Base-by-base conservation (phyloP, 1,284 basidiomycete species). In the Sanghuangporus baumii region DNA sequence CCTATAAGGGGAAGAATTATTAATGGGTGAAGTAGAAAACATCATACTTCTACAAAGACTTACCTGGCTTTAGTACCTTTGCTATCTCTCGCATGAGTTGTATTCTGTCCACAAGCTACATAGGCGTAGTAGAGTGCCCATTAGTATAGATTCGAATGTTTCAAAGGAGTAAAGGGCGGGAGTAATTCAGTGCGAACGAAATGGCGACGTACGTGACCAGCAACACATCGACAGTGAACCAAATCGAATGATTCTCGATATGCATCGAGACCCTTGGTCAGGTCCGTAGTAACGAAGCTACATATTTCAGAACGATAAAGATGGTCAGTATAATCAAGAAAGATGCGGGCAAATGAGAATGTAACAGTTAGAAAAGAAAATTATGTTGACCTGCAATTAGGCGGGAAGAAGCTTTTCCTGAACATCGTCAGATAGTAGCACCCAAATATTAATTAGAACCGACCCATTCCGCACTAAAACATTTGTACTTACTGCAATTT, bases 181-280 rank as follows among this genome's bases (percentile, higher is more conserved):
- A 20, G n/a, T 23, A 14, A 51, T 54, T 47, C 7, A 31, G 46
- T 47, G 55, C 62, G 54, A 31, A 31, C 26, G 5, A 31, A 4
- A 31, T 31, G 26, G 3, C 0, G 26, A 31, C 26, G 26, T 34
- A 64, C 63, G 57, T 64, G 63, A n/a, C 63, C 63, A 36, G 59
- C 63, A 23, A 64, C 63, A 48, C 63, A 64, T 14, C 63, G 63
- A 51, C 59, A 60, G 16, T 64, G 63, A 12, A 64, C 63, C 31
- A 64, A 18, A 51, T 64, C 63, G 26, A 64, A 64, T 12, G 57
- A 51, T 23, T 60, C 55, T n/a, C 54, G n/a, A 37, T 51, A 64
- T 9, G 47, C 55, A 18, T 64, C 52, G 20, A 64, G 58, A 7
- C 58, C 63, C 20, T 60, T 64, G 11, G 63, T 60, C 37, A 52